These are phyloP conservation scores for Neurospora hispaniola DNA, from an alignment of 495 filamentous ascomycete species.

Conservation along the genomic window DNA sequence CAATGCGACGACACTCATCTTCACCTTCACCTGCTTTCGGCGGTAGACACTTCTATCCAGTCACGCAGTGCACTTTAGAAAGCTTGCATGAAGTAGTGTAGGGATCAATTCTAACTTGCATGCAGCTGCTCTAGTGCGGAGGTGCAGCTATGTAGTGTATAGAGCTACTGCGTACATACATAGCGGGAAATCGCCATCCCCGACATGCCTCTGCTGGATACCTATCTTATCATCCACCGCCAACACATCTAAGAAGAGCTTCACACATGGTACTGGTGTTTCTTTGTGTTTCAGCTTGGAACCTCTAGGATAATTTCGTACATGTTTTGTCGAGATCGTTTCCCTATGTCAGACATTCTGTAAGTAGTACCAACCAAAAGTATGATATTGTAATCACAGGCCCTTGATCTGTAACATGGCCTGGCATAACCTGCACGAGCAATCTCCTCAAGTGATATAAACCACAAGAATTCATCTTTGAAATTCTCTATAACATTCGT, in stretches of 20 bases:
- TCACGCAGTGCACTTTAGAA: background rate
- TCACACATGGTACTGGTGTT: background rate
- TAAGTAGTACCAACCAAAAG: background rate
- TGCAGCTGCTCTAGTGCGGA: background rate
- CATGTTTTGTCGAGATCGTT: background rate
- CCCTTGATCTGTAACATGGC: too few relatives aligned
- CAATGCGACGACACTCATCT: background rate
- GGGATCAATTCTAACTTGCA: background rate
- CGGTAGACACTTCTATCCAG: background rate
- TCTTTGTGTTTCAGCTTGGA: background rate
- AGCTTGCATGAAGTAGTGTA: background rate
- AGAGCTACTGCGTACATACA: background rate
- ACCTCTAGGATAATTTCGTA: background rate
- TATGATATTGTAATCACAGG: too few relatives aligned
- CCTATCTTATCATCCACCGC: background rate
- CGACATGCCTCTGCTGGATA: background rate
- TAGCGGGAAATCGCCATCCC: background rate
- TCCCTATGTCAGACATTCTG: background rate
- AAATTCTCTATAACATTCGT: background rate
- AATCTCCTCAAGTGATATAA: background rate
- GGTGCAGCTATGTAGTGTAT: background rate
- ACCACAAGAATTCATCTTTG: background rate
- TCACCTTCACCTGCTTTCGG: background rate
- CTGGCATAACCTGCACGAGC: background rate
- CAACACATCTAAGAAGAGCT: background rate